Evolutionary conservation across 352 stramenopile genomes (phyloP).

Genomic region (Salisapilia sapeloensis): DNA sequence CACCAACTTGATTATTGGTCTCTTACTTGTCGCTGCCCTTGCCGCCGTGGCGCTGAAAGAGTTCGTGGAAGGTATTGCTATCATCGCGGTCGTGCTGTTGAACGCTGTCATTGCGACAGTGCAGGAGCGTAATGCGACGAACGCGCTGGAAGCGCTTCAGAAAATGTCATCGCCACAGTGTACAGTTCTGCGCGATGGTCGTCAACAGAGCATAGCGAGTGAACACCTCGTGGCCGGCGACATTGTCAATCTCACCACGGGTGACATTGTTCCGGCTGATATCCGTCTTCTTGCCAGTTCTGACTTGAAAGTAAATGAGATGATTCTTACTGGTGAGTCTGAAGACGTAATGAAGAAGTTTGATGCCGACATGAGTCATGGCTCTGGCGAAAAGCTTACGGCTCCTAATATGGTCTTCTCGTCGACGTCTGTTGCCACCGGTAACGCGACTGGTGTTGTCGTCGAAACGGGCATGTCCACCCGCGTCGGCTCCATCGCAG

Average conservation of each 20-base stretch:
- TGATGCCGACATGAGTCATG: conserved; percentile 18
- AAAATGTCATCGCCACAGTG: conserved; percentile 60
- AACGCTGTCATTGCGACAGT: conserved; percentile 54
- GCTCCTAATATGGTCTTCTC: conserved; percentile 86
- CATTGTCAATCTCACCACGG: conserved; percentile 74
- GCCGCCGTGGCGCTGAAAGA: conserved; percentile 50
- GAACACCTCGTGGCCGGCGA: conserved; percentile 52
- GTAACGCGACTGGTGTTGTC: conserved; percentile 40
- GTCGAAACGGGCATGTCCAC: conserved; percentile 48
- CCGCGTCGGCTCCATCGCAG: conserved; percentile 40
- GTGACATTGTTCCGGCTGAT: conserved; percentile 88
- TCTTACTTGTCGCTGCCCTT: conserved; percentile 36
- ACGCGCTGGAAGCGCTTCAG: conserved; percentile 48
- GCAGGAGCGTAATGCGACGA: conserved; percentile 46
- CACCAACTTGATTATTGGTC: conserved; percentile 57
- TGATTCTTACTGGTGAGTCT: conserved; percentile 87
- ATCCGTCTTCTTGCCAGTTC: conserved; percentile 77
- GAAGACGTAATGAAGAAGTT: conserved; percentile 60
- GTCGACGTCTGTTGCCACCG: conserved; percentile 59
- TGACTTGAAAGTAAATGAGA: conserved; percentile 85
- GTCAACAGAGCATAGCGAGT: conserved; percentile 29
- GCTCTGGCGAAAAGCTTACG: conserved; percentile 30
- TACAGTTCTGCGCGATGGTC: conserved; percentile 24
- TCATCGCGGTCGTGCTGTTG: conserved; percentile 53
- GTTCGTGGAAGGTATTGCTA: conserved; percentile 48